Evolutionary conservation across 345 rosid genomes (phyloP).

Genomic region (Rhodamnia argentea): DNA sequence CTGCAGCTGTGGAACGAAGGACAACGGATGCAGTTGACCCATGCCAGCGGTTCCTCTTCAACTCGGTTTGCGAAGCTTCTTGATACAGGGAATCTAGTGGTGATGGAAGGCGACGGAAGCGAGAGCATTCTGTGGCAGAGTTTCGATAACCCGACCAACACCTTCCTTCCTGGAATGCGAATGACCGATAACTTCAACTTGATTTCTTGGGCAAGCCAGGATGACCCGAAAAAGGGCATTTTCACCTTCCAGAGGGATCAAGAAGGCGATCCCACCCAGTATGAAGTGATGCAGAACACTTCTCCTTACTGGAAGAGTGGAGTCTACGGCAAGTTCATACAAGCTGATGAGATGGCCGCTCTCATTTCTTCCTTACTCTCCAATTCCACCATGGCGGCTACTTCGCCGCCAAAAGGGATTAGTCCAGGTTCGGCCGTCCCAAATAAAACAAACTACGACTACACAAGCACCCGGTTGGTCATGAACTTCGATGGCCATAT

Average conservation of each 20-base stretch:
- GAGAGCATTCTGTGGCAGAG: slow-evolving; percentile 25
- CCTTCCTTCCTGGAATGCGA: slow-evolving; percentile 48
- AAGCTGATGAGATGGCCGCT: background rate
- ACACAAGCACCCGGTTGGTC: slow-evolving; percentile 3
- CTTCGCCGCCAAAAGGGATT: background rate
- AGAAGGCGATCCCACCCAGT: background rate
- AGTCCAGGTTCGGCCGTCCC: fast-evolving
- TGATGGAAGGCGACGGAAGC: background rate
- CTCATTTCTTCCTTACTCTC: background rate
- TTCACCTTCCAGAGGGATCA: slow-evolving; percentile 8
- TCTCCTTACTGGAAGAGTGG: background rate
- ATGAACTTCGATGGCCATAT: slow-evolving; percentile 15
- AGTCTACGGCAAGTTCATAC: background rate
- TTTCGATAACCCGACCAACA: slow-evolving; percentile 33
- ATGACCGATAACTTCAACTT: slow-evolving; percentile 9
- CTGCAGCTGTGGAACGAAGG: slow-evolving; percentile 5
- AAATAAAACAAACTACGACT: background rate
- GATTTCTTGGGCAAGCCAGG: slow-evolving; percentile 38
- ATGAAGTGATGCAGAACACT: background rate
- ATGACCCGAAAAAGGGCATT: slow-evolving; percentile 41
- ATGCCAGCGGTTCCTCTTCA: slow-evolving; percentile 11
- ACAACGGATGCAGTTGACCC: background rate
- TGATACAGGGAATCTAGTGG: slow-evolving; percentile 25
- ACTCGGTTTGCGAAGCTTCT: background rate
- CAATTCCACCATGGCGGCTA: background rate